Conservation (phyloP, 2,329 filamentous ascomycete genomes). For the Teratosphaeriaceae sp. region DNA sequence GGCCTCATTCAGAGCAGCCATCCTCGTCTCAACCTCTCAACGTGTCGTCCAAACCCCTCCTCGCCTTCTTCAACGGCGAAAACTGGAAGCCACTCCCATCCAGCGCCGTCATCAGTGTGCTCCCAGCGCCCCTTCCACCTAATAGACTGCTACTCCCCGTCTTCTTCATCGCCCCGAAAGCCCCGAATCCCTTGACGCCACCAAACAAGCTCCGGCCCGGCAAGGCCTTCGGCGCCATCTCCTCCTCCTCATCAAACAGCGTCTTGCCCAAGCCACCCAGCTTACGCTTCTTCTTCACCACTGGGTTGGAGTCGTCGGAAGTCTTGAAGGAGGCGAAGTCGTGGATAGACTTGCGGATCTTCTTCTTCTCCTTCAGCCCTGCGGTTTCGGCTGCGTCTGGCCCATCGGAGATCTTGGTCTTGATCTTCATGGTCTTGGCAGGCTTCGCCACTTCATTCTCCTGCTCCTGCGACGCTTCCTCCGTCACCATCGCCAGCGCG, state of each 20-base stretch:
- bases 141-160: constrained; percentile 14
- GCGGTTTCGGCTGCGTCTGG: constrained; percentile 22
- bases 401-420: constrained; percentile 30
- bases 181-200: constrained; percentile 26
- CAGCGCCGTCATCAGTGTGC: constrained; percentile 22
- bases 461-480: constrained; percentile 32
- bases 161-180: constrained; percentile 23
- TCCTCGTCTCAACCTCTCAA: constrained; percentile 18
- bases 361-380: constrained; percentile 32
- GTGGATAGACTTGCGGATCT: constrained; percentile 41
- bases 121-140: constrained; percentile 16
- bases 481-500: constrained; percentile 37
- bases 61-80: constrained; percentile 30
- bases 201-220: constrained; percentile 25
- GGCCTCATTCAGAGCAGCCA: background rate
- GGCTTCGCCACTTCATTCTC: constrained; percentile 30
- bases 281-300: constrained; percentile 30
- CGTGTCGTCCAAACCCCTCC: constrained; percentile 28
- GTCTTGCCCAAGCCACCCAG: constrained; percentile 32
- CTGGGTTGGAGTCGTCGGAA: constrained; percentile 23
- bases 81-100: constrained; percentile 33
- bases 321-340: constrained; percentile 36
- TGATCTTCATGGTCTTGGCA: constrained; percentile 32
- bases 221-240: constrained; percentile 14
- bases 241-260: constrained; percentile 35